Evolutionary conservation across 345 rosid species (phyloP).

Genomic region (Syzygium grande): DNA sequence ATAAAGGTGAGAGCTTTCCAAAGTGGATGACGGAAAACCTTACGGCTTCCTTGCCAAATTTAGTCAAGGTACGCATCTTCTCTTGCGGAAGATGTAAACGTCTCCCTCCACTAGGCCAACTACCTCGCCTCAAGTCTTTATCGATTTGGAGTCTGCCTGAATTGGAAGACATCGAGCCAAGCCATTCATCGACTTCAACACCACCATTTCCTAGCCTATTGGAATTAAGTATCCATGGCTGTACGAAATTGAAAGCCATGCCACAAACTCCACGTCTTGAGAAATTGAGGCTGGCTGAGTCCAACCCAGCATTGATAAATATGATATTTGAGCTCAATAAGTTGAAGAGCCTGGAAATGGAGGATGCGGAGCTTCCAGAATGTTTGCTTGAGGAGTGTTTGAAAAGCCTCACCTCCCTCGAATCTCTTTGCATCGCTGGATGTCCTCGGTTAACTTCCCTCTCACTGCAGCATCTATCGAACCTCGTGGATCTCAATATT

Average conservation of each 20-base stretch:
- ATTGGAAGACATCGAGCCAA: not conserved
- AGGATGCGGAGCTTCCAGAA: accelerated
- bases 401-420: not conserved
- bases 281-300: no score
- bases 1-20: not conserved
- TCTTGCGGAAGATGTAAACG: not conserved
- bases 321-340: not conserved
- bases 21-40: not conserved
- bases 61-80: accelerated
- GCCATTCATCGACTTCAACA: not conserved
- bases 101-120: not conserved
- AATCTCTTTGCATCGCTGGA: accelerated
- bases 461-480: not conserved
- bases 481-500: not conserved
- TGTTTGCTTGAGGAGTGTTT: not conserved
- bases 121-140: not conserved
- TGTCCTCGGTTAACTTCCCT: not conserved
- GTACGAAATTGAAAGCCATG: not conserved
- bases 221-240: accelerated
- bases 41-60: not conserved
- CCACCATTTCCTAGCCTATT: not conserved
- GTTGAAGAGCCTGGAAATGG: not conserved
- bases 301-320: not conserved
- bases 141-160: accelerated
- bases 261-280: not conserved